Evolutionary conservation across 1,284 basidiomycete genomes (phyloP), one percentile per base, ranked within the genome.

Genomic region (Pyrrhoderma lamaoense): DNA sequence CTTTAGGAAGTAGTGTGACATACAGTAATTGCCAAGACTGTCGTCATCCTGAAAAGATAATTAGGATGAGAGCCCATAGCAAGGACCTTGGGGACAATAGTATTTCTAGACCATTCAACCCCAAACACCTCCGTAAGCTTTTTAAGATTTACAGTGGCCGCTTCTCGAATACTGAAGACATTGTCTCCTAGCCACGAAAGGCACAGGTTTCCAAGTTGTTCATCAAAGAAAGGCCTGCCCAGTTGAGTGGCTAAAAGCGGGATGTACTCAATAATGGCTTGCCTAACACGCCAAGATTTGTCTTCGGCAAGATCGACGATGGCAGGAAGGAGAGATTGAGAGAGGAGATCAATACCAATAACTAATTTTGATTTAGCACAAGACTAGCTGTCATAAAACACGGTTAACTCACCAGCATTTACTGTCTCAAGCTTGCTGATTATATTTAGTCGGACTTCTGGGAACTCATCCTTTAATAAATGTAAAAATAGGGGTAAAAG

Each of bases 151-250:
- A 93, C 80, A 0, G 93, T 99, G 1, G 96, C 96, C 13, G 95
- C 89, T 68, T 99, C 96, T 43, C 96, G 85, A 65, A 99, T 99
- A 66, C 90, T 94, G 73, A 89, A 99, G 31, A 99, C 96, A 31
- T 93, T 97, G 68, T 99, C 96, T 21, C 95, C 95, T 56, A 99
- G 71, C 96, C 96, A 99, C 16, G 91, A 92, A 94, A 99, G 97
- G 77, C 96, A 99, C 37, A 99, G 76, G 63, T 89, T 91, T 45
- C 90, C 90, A 43, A 99, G 80, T 68, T 97, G 93, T 64, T 99
- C 96, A 67, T 99, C 94, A 64, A 99, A 99, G 76, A 99, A 99
- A 35, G 87, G 76, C 60, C 94, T 93, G 53, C 96, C 96, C 50
- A 99, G 80, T 67, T 99, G 96, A 19, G 89, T 95, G 44, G 96